phyloP scores from a whole-genome alignment of 164 flowering plant species.

The Chimonanthus praecox region DNA sequence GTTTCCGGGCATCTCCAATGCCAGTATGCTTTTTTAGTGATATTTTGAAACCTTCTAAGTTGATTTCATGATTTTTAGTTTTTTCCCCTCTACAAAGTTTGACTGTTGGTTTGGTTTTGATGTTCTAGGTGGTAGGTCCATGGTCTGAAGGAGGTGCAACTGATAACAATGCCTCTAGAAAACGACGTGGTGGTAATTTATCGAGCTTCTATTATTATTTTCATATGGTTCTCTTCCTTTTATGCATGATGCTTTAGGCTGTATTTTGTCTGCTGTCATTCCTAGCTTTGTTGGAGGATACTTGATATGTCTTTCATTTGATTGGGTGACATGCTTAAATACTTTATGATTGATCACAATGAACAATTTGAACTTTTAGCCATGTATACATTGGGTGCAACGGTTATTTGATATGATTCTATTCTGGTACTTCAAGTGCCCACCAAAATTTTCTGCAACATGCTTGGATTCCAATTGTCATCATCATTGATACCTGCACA shows the following conservation, averaged over 20 bases:
- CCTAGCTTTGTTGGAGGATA: too few species aligned
- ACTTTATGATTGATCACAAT: too few species aligned
- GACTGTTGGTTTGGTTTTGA: constrained; percentile 7
- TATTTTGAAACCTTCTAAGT: not conserved
- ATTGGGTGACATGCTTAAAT: too few species aligned
- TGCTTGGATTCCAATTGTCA: too few species aligned
- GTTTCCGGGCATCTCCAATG: constrained; percentile 31
- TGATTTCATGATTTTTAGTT: not conserved
- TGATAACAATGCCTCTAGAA: constrained; percentile 37
- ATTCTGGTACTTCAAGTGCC: too few species aligned
- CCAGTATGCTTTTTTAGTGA: constrained; percentile 14
- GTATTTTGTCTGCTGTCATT: too few species aligned
- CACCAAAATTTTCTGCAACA: too few species aligned
- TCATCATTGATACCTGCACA: too few species aligned
- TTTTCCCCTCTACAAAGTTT: not conserved
- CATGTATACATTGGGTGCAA: too few species aligned
- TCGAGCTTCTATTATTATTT: not conserved
- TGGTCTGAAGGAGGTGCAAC: constrained; percentile 30
- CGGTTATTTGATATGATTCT: too few species aligned
- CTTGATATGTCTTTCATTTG: too few species aligned
- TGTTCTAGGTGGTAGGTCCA: constrained; percentile 26
- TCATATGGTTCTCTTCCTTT: not conserved
- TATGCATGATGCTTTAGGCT: not conserved
- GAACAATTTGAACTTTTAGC: too few species aligned
- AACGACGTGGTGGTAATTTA: constrained; percentile 44